Evolutionary conservation across 2,329 filamentous ascomycete genomes (phyloP).

Genomic region (Zymoseptoria ardabiliae): DNA sequence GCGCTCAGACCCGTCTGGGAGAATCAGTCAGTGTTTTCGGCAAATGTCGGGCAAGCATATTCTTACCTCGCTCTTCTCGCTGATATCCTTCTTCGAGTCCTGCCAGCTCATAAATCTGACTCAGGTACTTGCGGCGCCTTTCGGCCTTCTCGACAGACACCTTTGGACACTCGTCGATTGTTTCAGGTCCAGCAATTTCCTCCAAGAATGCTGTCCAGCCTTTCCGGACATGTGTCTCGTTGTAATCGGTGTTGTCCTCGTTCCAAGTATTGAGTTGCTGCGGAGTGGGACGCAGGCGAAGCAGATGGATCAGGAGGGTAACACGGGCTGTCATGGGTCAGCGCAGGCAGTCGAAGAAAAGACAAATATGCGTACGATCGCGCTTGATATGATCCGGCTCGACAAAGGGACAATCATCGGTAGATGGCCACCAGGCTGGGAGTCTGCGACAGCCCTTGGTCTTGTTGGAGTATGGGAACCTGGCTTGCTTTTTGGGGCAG

Average conservation of each 20-base stretch:
- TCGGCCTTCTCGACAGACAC: constrained; percentile 11
- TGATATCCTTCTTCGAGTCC: constrained; percentile 11
- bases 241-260: constrained; percentile 13
- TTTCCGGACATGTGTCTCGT: constrained; percentile 17
- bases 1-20: constrained; percentile 10
- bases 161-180: constrained; percentile 23
- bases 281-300: constrained; percentile 24
- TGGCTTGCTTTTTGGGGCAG: constrained; percentile 70
- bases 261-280: constrained; percentile 25
- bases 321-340: constrained; percentile 16
- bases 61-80: constrained; percentile 13
- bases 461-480: constrained; percentile 61
- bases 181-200: constrained; percentile 19
- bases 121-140: constrained; percentile 9
- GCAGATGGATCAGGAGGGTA: constrained; percentile 18
- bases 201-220: constrained; percentile 27
- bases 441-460: constrained; percentile 46
- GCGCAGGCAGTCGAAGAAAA: neutral
- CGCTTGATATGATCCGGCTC: constrained; percentile 69
- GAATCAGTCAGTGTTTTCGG: constrained; percentile 1
- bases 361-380: constrained; percentile 42
- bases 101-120: constrained; percentile 17
- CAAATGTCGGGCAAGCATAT: neutral
- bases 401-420: constrained; percentile 51
- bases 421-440: constrained; percentile 32